Conservation (phyloP, 129 eudicot species). For the Lactuca sativa region DNA sequence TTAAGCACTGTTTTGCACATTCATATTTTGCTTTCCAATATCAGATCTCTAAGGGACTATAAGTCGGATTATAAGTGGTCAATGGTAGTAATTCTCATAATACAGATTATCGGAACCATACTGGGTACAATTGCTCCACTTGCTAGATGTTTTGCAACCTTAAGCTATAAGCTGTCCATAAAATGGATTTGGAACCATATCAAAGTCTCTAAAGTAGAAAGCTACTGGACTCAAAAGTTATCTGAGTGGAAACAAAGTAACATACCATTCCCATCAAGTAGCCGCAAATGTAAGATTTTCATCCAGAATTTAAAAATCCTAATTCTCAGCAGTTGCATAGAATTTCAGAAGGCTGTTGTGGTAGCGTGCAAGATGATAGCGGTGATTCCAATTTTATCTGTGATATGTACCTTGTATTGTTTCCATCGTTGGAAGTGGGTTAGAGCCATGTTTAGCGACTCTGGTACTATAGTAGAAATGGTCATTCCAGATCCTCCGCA, state of each 20-base stretch:
- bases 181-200: background rate
- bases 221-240: constrained; percentile 26
- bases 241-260: constrained; percentile 22
- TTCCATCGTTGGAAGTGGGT: background rate
- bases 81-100: background rate
- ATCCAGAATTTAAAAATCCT: too few relatives aligned
- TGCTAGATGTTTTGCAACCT: too few relatives aligned
- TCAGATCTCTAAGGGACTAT: background rate
- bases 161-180: too few relatives aligned
- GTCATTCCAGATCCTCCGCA: background rate
- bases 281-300: too few relatives aligned
- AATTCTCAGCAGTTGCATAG: too few relatives aligned
- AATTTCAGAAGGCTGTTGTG: too few relatives aligned
- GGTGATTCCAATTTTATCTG: background rate
- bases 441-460: too few relatives aligned
- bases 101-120: too few relatives aligned
- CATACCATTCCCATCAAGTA: background rate
- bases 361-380: background rate
- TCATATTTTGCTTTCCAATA: background rate
- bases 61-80: background rate
- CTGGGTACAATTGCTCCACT: too few relatives aligned
- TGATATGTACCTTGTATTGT: background rate
- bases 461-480: too few relatives aligned
- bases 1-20: background rate
- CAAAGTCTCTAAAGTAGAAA: constrained; percentile 18